Percentiles rank a stretch among this genome's conserved stretches.
phyloP scores from a whole-genome alignment of 2,329 filamentous ascomycete species.

The Rhinocladiella mackenziei region DNA sequence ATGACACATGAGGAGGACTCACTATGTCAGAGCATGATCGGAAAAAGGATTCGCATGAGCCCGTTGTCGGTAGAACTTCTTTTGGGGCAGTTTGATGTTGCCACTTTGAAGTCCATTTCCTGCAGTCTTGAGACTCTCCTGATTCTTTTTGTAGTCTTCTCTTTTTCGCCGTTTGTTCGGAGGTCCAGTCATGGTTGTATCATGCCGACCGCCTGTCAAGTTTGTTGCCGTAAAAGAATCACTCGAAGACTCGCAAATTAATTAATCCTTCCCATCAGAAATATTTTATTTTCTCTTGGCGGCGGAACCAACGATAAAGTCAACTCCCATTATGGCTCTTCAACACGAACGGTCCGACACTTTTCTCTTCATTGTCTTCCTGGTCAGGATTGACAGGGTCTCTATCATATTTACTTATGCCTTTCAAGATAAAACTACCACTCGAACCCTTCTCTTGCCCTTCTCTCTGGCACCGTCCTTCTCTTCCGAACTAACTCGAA shows the following conservation, averaged over 20 bases:
- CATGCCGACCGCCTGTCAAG: neutral
- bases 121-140: constrained; percentile 28
- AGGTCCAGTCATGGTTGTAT: constrained; percentile 30
- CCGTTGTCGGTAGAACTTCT: constrained; percentile 93
- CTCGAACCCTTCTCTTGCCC: constrained; percentile 72
- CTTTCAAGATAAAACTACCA: constrained; percentile 38
- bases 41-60: constrained; percentile 98
- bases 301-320: too few species aligned
- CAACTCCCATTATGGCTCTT: too few species aligned
- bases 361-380: too few species aligned
- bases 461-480: constrained; percentile 69
- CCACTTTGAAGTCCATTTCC: constrained; percentile 27
- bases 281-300: too few species aligned
- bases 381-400: too few species aligned
- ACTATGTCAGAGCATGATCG: constrained; percentile 88
- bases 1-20: constrained; percentile 40
- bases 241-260: too few species aligned
- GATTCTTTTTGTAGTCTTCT: constrained; percentile 59
- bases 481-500: constrained; percentile 86
- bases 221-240: neutral
- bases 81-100: constrained; percentile 68
- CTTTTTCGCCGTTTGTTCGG: constrained; percentile 62
- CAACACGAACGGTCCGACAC: too few species aligned
- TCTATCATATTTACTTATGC: too few species aligned
- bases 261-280: too few species aligned